phyloP scores from a whole-genome alignment of 345 rosid genomes.

The Triadica sebifera region DNA sequence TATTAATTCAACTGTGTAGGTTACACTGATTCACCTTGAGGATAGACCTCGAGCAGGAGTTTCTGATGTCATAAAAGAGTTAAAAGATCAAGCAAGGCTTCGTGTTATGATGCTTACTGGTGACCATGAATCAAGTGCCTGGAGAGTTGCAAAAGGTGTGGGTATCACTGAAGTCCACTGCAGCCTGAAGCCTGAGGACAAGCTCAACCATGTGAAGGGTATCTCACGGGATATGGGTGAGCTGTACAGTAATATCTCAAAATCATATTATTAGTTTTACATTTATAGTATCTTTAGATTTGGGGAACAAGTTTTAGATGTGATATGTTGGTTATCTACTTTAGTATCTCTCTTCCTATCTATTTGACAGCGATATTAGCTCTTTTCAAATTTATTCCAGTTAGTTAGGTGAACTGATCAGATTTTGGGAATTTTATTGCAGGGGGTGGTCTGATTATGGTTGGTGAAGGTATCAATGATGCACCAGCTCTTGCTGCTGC shows the following conservation, averaged over 20 bases:
- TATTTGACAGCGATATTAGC: neutral
- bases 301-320: no score
- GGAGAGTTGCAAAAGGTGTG: constrained; percentile 90
- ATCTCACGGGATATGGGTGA: constrained; percentile 78
- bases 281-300: neutral
- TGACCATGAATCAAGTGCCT: constrained; percentile 90
- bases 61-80: constrained; percentile 62
- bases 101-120: constrained; percentile 91
- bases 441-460: constrained; percentile 97
- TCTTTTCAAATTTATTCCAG: neutral
- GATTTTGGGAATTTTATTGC: constrained; percentile 24
- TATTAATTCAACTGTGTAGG: constrained; percentile 35
- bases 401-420: constrained; percentile 9
- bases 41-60: constrained; percentile 90
- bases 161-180: constrained; percentile 77
- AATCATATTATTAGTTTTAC: neutral
- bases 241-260: constrained; percentile 13
- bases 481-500: constrained; percentile 99
- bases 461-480: constrained; percentile 97
- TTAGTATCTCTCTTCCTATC: neutral
- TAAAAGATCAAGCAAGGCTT: constrained; percentile 58
- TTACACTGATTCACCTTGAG: constrained; percentile 93
- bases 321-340: neutral
- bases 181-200: constrained; percentile 91
- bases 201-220: constrained; percentile 71